Conservation (phyloP, 495 filamentous ascomycete genomes). For the Parmelia sp. region DNA sequence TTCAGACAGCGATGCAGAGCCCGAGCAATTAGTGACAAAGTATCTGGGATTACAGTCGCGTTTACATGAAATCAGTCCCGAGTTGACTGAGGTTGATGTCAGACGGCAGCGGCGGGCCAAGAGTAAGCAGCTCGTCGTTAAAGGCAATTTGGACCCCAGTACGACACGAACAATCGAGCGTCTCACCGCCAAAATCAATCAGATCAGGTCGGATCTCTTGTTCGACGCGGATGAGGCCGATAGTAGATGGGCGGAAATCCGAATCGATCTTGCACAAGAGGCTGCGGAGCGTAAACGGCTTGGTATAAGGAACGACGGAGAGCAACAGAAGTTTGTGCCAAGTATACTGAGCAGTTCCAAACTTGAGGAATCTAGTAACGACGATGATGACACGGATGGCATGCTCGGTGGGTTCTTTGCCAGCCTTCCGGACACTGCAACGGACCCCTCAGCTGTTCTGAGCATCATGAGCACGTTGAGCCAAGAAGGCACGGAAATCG, state of each 20-base stretch:
- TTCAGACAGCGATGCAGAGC: slow-evolving; percentile 24
- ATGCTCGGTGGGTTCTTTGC: slow-evolving; percentile 23
- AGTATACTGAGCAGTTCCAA: background rate
- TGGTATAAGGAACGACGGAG: slow-evolving; percentile 10
- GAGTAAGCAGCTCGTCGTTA: slow-evolving; percentile 40
- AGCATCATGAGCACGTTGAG: slow-evolving; percentile 16
- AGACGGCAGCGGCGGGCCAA: slow-evolving; percentile 30
- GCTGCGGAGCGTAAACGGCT: slow-evolving; percentile 33
- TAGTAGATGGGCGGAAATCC: slow-evolving; percentile 60
- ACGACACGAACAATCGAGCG: slow-evolving; percentile 42
- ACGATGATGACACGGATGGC: slow-evolving; percentile 8
- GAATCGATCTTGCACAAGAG: slow-evolving; percentile 59
- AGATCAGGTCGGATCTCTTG: slow-evolving; percentile 75
- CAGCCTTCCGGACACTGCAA: slow-evolving; percentile 13
- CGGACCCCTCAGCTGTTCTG: slow-evolving; percentile 5
- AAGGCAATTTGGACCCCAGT: slow-evolving; percentile 59
- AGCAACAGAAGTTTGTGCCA: background rate
- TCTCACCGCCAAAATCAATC: slow-evolving; percentile 62
- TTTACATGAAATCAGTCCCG: slow-evolving; percentile 20
- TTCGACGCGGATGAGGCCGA: slow-evolving; percentile 77
- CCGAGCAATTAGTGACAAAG: slow-evolving; percentile 21
- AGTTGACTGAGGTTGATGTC: slow-evolving; percentile 19
- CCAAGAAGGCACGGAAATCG: slow-evolving; percentile 36
- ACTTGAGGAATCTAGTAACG: slow-evolving; percentile 1
- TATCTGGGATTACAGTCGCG: slow-evolving; percentile 20